Evolutionary conservation across 1,284 basidiomycete species (phyloP).

Genomic region (Cryptococcus deneoformans): DNA sequence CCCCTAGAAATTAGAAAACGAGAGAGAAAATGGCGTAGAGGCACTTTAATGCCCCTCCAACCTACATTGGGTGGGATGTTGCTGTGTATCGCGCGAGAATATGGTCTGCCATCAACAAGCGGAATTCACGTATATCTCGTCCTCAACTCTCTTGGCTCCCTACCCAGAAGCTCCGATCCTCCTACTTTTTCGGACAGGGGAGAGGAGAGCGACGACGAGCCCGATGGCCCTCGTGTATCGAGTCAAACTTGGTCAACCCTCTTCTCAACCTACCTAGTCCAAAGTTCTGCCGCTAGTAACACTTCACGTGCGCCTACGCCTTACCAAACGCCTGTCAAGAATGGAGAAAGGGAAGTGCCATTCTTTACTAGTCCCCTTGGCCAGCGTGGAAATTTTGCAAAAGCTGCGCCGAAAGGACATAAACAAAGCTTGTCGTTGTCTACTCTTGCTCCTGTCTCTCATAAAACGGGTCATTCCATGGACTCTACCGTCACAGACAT

Average conservation of each 20-base stretch:
- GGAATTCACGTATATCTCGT: constrained; percentile 45
- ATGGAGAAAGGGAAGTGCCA: neutral
- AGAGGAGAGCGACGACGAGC: constrained; percentile 17
- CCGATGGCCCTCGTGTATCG: constrained; percentile 35
- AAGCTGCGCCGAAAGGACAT: neutral
- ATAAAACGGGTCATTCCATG: neutral
- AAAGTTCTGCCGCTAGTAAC: neutral
- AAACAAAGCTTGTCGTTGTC: constrained; percentile 7
- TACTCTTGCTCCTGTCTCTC: constrained; percentile 2
- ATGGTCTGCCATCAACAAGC: constrained; percentile 39
- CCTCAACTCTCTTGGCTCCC: neutral
- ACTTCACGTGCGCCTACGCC: constrained; percentile 23
- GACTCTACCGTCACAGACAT: neutral
- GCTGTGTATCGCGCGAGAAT: constrained; percentile 45
- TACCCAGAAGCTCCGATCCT: neutral
- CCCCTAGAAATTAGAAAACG: constrained; percentile 4
- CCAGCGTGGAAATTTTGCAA: no score
- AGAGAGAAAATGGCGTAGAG: constrained; percentile 38
- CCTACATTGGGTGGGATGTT: constrained; percentile 45
- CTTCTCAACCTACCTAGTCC: constrained; percentile 23
- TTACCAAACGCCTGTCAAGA: constrained; percentile 20
- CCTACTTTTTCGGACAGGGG: neutral
- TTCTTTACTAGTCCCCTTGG: neutral
- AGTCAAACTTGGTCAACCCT: constrained; percentile 35
- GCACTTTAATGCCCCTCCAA: constrained; percentile 42